These are phyloP conservation scores for Psilocybe sp. DNA, from an alignment of 768 basidiomycete genomes.

Conservation along the genomic window DNA sequence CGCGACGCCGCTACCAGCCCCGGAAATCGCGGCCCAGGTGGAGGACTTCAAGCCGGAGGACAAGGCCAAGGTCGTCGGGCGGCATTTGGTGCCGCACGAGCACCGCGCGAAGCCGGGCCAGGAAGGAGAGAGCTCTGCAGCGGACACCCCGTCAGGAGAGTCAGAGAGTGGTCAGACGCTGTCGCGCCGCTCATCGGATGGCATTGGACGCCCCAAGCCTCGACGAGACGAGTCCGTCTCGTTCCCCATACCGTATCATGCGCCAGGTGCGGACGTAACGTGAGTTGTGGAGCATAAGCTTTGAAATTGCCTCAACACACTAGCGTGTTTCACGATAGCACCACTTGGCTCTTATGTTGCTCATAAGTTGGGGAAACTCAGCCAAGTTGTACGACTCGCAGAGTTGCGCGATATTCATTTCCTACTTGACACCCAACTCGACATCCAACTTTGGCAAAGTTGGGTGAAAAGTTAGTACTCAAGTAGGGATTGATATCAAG, in stretches of 20 bases:
- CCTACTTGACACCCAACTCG: no score
- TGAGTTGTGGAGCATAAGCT: constrained; percentile 40
- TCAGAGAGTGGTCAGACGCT: constrained; percentile 16
- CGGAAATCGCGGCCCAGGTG: constrained; percentile 28
- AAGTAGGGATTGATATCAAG: no score
- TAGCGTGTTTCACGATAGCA: constrained; percentile 12
- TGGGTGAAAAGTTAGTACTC: no score
- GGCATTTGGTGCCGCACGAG: constrained; percentile 76
- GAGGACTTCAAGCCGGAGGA: constrained; percentile 77
- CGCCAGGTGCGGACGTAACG: constrained; percentile 90
- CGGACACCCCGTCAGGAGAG: constrained; percentile 20
- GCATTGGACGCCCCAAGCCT: constrained; percentile 11
- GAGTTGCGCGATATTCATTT: no score
- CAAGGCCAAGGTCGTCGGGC: constrained; percentile 75
- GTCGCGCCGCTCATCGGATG: constrained; percentile 23
- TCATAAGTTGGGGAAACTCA: no score
- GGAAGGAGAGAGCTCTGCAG: constrained; percentile 5
- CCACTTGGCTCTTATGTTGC: not conserved
- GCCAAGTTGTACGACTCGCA: no score
- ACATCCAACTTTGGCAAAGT: no score
- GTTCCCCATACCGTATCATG: constrained; percentile 88
- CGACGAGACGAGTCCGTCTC: constrained; percentile 55
- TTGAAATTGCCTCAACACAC: not conserved
- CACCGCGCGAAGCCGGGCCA: constrained; percentile 45
- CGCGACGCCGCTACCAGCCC: constrained; percentile 23